Evolutionary conservation across 1,139 yeast species (phyloP).

Genomic region (Wickerhamomyces sp.): DNA sequence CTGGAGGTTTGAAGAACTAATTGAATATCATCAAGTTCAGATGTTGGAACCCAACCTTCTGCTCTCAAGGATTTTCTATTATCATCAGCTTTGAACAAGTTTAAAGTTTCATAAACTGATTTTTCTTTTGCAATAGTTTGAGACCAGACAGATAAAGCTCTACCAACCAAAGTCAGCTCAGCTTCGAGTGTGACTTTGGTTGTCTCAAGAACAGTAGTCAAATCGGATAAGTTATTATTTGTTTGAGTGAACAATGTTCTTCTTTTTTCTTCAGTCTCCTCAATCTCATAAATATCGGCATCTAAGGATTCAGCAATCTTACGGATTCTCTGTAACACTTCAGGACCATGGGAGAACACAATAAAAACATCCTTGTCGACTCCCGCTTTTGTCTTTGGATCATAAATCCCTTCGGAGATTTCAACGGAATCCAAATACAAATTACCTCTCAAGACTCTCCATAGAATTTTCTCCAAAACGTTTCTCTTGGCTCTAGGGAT

Average conservation of each 20-base stretch:
- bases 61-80: constrained; percentile 86
- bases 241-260: constrained; percentile 52
- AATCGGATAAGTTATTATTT: constrained; percentile 54
- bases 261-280: constrained; percentile 53
- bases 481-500: constrained; percentile 67
- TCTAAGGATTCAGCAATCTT: constrained; percentile 81
- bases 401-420: constrained; percentile 52
- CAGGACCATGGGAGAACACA: constrained; percentile 83
- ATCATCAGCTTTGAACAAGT: constrained; percentile 78
- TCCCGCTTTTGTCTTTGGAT: constrained; percentile 41
- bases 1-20: constrained; percentile 47
- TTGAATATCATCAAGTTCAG: constrained; percentile 42
- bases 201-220: constrained; percentile 64
- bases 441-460: constrained; percentile 93
- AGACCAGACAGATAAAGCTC: constrained; percentile 65
- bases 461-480: constrained; percentile 77
- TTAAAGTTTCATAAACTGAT: constrained; percentile 67
- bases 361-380: constrained; percentile 73
- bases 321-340: constrained; percentile 59
- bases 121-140: constrained; percentile 67
- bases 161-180: constrained; percentile 72
- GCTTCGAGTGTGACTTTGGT: constrained; percentile 67
- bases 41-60: constrained; percentile 93
- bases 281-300: constrained; percentile 67
- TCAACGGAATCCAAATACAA: constrained; percentile 70